Percentiles rank a stretch among this genome's conserved stretches.
phyloP scores from a whole-genome alignment of 768 basidiomycete genomes.

The Fomitopsis pulvina region DNA sequence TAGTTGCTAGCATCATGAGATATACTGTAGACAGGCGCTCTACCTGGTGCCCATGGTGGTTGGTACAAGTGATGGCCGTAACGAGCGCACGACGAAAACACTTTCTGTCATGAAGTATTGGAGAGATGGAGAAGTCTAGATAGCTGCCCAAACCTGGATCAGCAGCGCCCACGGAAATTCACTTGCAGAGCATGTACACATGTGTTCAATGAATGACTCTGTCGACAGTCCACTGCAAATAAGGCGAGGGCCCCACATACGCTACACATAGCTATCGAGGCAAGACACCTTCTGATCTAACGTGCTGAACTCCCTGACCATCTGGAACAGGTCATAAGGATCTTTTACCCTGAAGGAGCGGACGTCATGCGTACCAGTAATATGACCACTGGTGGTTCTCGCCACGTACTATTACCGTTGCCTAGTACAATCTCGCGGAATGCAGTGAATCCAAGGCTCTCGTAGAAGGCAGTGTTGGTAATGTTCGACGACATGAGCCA shows the following conservation, averaged over 20 bases:
- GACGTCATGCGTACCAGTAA: slow-evolving; percentile 6
- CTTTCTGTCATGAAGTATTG: no score
- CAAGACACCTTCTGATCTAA: neutral
- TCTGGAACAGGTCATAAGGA: neutral
- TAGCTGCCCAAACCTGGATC: no score
- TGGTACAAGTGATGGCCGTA: no score
- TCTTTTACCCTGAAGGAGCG: neutral
- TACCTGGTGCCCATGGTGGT: no score
- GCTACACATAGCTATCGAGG: neutral
- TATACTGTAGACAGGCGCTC: no score
- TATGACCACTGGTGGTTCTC: slow-evolving; percentile 8
- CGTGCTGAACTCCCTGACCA: neutral
- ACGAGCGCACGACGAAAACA: no score
- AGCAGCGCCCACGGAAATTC: no score
- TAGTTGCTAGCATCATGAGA: no score
- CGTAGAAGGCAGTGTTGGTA: slow-evolving; percentile 11
- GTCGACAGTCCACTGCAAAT: no score
- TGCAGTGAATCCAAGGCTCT: slow-evolving; percentile 9
- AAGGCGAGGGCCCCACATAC: no score
- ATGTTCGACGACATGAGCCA: slow-evolving; percentile 12
- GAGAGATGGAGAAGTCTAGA: no score
- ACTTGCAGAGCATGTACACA: neutral
- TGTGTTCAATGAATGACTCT: neutral
- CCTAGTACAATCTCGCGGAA: slow-evolving; percentile 2
- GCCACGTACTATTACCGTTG: slow-evolving; percentile 11